A percentile compares a stretch with the other conserved stretches of the same genome.
Evolutionary conservation across 805 yeast genomes (phyloP).

Genomic region (Ogataea chonburiensis): DNA sequence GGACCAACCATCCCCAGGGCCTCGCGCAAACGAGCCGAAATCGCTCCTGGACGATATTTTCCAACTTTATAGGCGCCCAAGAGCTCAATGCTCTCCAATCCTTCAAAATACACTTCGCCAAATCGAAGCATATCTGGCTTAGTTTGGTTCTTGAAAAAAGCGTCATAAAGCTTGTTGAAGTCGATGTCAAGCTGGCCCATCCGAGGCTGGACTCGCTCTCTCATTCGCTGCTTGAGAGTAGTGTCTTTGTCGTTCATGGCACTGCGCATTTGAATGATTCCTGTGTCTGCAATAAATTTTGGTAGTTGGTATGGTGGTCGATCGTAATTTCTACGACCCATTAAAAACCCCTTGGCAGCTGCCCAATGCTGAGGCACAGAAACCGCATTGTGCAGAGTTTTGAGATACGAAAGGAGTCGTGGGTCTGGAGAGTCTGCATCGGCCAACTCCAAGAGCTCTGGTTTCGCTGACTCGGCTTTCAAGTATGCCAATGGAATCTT

Average conservation of each 20-base stretch:
- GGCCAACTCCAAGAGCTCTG: slow-evolving; percentile 81
- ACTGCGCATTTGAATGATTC: slow-evolving; percentile 83
- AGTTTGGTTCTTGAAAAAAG: slow-evolving; percentile 79
- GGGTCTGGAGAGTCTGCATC: slow-evolving; percentile 89
- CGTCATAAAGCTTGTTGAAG: slow-evolving; percentile 75
- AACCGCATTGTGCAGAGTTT: slow-evolving; percentile 61
- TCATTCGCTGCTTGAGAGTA: slow-evolving; percentile 65
- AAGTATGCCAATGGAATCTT: slow-evolving; percentile 67
- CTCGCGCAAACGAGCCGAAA: slow-evolving; percentile 57
- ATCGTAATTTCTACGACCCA: slow-evolving; percentile 63
- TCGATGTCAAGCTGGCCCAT: slow-evolving; percentile 85
- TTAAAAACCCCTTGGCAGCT: slow-evolving; percentile 67
- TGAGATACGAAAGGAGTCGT: slow-evolving; percentile 57
- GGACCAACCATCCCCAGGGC: slow-evolving; percentile 64
- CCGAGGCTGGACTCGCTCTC: slow-evolving; percentile 87
- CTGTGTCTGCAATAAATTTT: slow-evolving; percentile 72
- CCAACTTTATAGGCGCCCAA: slow-evolving; percentile 37
- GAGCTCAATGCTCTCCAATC: slow-evolving; percentile 41
- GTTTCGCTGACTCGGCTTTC: slow-evolving; percentile 58
- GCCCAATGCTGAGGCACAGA: slow-evolving; percentile 89
- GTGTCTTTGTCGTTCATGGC: slow-evolving; percentile 51
- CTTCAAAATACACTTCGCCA: slow-evolving; percentile 83
- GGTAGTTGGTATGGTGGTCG: slow-evolving; percentile 78
- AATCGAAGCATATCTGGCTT: slow-evolving; percentile 64
- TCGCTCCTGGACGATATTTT: slow-evolving; percentile 56